Conservation (phyloP, 2,329 filamentous ascomycete genomes). For the Neobulgaria alba region DNA sequence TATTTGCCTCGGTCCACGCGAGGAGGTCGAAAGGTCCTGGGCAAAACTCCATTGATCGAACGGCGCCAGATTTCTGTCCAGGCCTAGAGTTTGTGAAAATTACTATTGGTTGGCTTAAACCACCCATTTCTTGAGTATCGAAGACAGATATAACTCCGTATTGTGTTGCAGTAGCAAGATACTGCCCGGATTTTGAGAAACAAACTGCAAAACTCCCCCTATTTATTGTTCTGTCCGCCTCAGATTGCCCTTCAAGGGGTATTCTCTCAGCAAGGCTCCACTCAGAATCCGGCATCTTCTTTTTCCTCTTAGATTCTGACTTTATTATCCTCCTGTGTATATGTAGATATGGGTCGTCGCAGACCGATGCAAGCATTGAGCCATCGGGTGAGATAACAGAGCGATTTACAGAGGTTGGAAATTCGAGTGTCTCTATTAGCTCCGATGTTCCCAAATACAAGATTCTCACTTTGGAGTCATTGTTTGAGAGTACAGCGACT, state of each 20-base stretch:
- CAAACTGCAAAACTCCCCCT: conserved; percentile 69
- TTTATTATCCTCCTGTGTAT: conserved; percentile 54
- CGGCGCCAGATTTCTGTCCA: conserved; percentile 47
- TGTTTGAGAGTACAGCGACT: conserved; percentile 76
- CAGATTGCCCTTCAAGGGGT: conserved; percentile 49
- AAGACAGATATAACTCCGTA: conserved; percentile 73
- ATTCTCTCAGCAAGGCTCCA: conserved; percentile 46
- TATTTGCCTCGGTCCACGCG: conserved; percentile 84
- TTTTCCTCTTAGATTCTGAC: not conserved
- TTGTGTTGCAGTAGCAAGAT: conserved; percentile 71
- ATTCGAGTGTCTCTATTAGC: conserved; percentile 59
- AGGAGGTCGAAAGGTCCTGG: conserved; percentile 84
- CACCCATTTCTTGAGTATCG: conserved; percentile 43
- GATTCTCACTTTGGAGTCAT: conserved; percentile 82
- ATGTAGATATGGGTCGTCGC: conserved; percentile 80
- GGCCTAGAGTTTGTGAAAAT: conserved; percentile 72
- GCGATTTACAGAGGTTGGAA: conserved; percentile 85
- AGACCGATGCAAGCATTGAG: conserved; percentile 68
- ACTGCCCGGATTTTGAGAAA: conserved; percentile 63
- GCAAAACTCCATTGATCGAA: conserved; percentile 87
- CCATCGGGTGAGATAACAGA: conserved; percentile 91
- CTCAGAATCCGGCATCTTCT: conserved; percentile 24
- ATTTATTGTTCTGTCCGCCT: conserved; percentile 44
- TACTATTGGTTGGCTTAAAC: conserved; percentile 56
- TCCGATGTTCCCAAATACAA: conserved; percentile 65